Evolutionary conservation across 2,329 filamentous ascomycete species (phyloP), one percentile per base, ranked within the genome.

Genomic region (Exophiala sp.): DNA sequence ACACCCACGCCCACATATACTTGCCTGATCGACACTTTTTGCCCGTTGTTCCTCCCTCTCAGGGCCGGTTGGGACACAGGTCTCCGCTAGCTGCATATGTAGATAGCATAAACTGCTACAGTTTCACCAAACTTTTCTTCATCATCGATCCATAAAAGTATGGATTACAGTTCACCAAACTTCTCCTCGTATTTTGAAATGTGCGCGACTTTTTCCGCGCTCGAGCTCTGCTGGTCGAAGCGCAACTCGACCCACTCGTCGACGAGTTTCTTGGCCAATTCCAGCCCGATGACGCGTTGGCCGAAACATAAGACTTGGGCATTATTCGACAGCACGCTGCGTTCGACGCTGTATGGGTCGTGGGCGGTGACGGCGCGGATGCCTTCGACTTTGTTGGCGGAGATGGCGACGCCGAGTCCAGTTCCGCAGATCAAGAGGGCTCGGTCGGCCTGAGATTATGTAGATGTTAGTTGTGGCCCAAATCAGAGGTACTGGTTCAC

Each of bases 321-420:
- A 65, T 94, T 83, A 67, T 94, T 94, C 71, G 84, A 88, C 62
- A 91, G 70, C 9, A 94, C 79, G 16, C 85, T 82, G 43, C 87
- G 73, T 75, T 94, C 88, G 4, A 94, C 86, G 48, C 79, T 83
- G 73, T 90, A 95, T 58, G 82, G 83, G 65, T 94, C 88, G 66
- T 95, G 88, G 1, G 88, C 88, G 3, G 88, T 94, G 14, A 94
- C 88, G n/a, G 88, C 88, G 19, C 88, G 76, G 54, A 94, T 81
- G 4, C 88, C 88, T 49, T 82, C 83, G 57, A 94, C 81, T 68
- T 94, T 94, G 76, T 94, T 94, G 58, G 88, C 88, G n/a, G 80
- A 73, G 65, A 94, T 94, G 61, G 88, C 88, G 6, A 95, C 88
- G 16, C 88, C 88, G 6, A 95, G 77, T 0, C 88, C 88, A 0